Evolutionary conservation across 306 rosid genomes (phyloP).

Genomic region (Prunus mume): DNA sequence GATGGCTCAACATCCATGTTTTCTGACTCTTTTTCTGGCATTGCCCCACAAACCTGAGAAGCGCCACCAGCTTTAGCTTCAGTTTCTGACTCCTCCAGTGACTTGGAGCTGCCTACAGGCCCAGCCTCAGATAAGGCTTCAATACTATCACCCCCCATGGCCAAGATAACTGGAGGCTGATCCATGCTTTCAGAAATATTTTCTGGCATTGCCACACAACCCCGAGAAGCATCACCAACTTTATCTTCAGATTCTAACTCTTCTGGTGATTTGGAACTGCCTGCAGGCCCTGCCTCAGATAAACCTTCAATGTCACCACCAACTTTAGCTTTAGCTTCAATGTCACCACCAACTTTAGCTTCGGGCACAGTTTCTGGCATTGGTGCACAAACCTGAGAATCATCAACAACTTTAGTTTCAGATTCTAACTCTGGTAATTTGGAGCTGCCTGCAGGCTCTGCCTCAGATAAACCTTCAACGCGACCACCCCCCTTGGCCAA

Average conservation of each 20-base stretch:
- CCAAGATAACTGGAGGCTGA: neutral
- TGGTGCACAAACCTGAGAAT: constrained; percentile 11
- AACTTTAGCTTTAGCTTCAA: neutral
- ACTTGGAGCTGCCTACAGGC: neutral
- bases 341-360: neutral
- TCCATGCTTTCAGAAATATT: neutral
- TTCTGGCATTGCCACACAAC: neutral
- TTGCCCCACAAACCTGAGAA: constrained; percentile 12
- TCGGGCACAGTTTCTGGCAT: neutral
- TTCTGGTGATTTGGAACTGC: neutral
- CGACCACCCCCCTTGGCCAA: neutral
- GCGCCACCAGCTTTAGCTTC: constrained; percentile 17
- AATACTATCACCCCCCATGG: neutral
- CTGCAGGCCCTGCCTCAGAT: neutral
- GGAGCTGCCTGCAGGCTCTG: neutral
- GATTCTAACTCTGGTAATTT: neutral
- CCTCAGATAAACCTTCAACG: neutral
- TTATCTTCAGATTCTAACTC: neutral
- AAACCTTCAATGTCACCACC: neutral
- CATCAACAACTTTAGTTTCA: neutral
- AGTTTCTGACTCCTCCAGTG: constrained; percentile 5
- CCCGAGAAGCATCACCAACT: constrained; percentile 3
- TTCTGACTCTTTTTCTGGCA: neutral
- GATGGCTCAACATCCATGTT: constrained; percentile 6
- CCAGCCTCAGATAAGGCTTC: neutral